A percentile compares a stretch with the other conserved stretches of the same genome.
Evolutionary conservation across 2,329 filamentous ascomycete genomes (phyloP).

Genomic region (Arthrobotrys megalospora): DNA sequence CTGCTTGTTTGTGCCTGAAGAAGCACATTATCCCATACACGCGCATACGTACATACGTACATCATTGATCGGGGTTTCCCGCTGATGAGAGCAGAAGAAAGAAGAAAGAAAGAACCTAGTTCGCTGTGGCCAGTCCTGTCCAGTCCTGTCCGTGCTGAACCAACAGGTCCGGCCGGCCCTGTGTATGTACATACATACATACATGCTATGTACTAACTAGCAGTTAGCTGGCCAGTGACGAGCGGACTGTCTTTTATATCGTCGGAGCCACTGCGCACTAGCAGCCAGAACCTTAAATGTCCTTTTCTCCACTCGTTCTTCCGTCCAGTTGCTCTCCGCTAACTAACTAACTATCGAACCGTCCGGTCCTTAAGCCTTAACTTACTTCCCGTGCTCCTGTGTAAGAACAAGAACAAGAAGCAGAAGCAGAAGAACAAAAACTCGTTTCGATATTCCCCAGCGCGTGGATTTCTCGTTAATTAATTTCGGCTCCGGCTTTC

Average conservation of each 20-base stretch:
- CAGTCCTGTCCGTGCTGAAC: constrained; percentile 29
- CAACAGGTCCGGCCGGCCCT: constrained; percentile 12
- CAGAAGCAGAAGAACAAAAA: too few species aligned
- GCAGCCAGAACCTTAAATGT: constrained; percentile 48
- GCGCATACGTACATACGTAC: not conserved
- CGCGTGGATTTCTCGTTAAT: constrained; percentile 41
- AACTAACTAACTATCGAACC: constrained; percentile 26
- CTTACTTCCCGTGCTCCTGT: constrained; percentile 7
- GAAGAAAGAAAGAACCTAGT: constrained; percentile 2
- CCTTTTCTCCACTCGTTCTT: constrained; percentile 43
- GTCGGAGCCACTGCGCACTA: constrained; percentile 26
- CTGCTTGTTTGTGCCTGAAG: constrained; percentile 12
- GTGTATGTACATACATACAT: too few species aligned
- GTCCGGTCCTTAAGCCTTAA: too few species aligned
- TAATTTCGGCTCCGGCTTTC: constrained; percentile 35
- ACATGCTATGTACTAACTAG: too few species aligned
- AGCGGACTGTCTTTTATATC: constrained; percentile 51
- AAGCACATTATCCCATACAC: constrained; percentile 14
- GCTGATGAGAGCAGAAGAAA: not conserved
- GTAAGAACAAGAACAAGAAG: not conserved
- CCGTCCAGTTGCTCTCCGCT: constrained; percentile 34
- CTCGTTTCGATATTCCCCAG: constrained; percentile 13
- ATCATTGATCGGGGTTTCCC: constrained; percentile 17
- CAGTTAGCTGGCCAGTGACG: constrained; percentile 32
- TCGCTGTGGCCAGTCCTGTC: constrained; percentile 9